Evolutionary conservation across 306 rosid species (phyloP).

Genomic region (Corylus americana): DNA sequence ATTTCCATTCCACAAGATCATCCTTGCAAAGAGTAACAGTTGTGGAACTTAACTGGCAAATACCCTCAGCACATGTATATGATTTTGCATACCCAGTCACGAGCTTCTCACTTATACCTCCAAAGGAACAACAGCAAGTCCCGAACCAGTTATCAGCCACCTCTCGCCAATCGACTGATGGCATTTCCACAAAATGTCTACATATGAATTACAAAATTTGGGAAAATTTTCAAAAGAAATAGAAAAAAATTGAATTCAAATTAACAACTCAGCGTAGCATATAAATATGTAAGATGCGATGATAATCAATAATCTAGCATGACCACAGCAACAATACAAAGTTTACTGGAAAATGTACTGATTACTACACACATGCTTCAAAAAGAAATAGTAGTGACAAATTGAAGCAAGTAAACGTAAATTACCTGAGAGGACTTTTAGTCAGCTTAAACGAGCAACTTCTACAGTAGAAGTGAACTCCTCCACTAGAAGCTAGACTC

Average conservation of each 20-base stretch:
- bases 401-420: neutral
- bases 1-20: conserved; percentile 59
- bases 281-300: neutral
- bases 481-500: conserved; percentile 48
- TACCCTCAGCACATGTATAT: conserved; percentile 52
- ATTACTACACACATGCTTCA: too few relatives aligned
- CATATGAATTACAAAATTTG: conserved; percentile 4
- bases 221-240: conserved; percentile 10
- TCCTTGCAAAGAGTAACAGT: conserved; percentile 70
- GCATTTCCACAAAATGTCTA: conserved; percentile 88
- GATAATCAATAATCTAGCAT: neutral
- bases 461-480: conserved; percentile 71
- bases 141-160: conserved; percentile 98
- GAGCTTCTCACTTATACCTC: conserved; percentile 89
- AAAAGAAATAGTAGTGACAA: neutral
- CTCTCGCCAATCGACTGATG: conserved; percentile 91
- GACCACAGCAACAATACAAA: neutral
- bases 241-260: neutral
- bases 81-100: conserved; percentile 69
- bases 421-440: conserved; percentile 60
- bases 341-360: neutral
- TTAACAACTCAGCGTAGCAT: neutral
- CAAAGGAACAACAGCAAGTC: conserved; percentile 88
- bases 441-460: conserved; percentile 65
- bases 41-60: conserved; percentile 63